Evolutionary conservation across 2,329 filamentous ascomycete species (phyloP), one percentile per base, ranked within the genome.

Genomic region (Alternaria sp.): DNA sequence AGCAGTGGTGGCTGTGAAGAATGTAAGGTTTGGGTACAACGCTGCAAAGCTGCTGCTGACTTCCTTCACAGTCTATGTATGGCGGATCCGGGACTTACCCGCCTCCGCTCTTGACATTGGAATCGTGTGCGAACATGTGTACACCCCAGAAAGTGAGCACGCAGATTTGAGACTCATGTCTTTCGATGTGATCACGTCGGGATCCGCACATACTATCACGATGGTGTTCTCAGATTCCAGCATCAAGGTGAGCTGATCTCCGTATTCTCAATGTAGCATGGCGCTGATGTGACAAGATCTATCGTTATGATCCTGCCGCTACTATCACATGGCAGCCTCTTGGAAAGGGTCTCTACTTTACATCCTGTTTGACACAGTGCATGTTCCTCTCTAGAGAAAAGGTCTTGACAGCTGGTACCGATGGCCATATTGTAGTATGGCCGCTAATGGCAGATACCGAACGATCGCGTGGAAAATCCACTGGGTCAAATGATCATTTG

Each of bases 1-100:
- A 97, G 92, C 68, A 94, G 93, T 72, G 93, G 88, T 6, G 96
- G 94, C 0, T 90, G 89, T 64, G 95, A 97, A 77, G 95, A 99
- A 79, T 73, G 65, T 67, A 56, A 19, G 65, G 47, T 19, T 13
- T 7, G 8, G 15, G 28, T 17, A 12, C 13, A 13, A 15, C 19
- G 17, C 21, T 9, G 5, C 25, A 36, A 32, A 3, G 23, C 12
- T 17, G 13, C 44, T 54, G n/a, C 49, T 66, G 23, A 60, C 36
- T 30, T 15, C 40, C 3, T n/a, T 10, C 9, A 4, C 36, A 67
- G 91, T 98, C 67, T 95, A 90, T 71, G 86, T 94, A 11, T 99
- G 96, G 95, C 86, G 87, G 44, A 79, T 95, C 32, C 83, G 83
- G 50, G 74, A 75, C 11, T 77, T 91, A 7, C 83, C 88, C 25